Percentiles rank a stretch among this genome's conserved stretches.
Conservation (phyloP, 345 rosid genomes). For the Schrenkiella parvula region DNA sequence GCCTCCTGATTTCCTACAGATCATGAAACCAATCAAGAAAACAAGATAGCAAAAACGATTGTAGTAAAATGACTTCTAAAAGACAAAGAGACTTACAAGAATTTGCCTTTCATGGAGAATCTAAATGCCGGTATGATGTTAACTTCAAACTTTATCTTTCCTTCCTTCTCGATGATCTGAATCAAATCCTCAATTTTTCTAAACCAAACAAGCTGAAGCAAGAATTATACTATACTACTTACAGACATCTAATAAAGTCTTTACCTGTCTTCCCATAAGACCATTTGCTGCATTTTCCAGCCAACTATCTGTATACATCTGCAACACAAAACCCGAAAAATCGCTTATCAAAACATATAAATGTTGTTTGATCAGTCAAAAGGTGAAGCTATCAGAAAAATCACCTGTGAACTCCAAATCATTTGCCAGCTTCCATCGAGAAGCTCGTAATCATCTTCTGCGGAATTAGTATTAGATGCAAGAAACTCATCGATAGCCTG, state of each 20-base stretch:
- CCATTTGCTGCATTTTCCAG: slow-evolving; percentile 90
- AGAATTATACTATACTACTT: background rate
- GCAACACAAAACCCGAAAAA: slow-evolving; percentile 7
- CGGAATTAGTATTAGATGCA: slow-evolving; percentile 28
- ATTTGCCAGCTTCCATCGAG: slow-evolving; percentile 90
- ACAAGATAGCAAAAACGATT: background rate
- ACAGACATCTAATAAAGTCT: background rate
- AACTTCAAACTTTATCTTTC: slow-evolving; percentile 62
- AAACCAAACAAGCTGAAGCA: background rate
- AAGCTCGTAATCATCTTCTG: slow-evolving; percentile 49
- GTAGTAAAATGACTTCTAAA: background rate
- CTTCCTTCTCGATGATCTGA: slow-evolving; percentile 62
- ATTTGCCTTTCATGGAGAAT: slow-evolving; percentile 80
- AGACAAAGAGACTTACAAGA: slow-evolving; percentile 44
- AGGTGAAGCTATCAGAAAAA: background rate
- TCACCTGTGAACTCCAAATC: slow-evolving; percentile 98
- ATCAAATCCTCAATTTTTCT: background rate
- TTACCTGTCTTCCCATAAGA: slow-evolving; percentile 91
- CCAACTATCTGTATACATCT: slow-evolving; percentile 94
- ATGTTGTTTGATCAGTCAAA: background rate
- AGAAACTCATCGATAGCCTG: slow-evolving; percentile 78
- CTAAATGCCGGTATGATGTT: slow-evolving; percentile 67
- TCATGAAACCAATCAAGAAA: slow-evolving; percentile 9
- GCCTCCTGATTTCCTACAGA: slow-evolving; percentile 48
- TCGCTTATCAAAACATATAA: background rate